Conservation (phyloP, 2,329 filamentous ascomycete species). For the Fusarium sp. region DNA sequence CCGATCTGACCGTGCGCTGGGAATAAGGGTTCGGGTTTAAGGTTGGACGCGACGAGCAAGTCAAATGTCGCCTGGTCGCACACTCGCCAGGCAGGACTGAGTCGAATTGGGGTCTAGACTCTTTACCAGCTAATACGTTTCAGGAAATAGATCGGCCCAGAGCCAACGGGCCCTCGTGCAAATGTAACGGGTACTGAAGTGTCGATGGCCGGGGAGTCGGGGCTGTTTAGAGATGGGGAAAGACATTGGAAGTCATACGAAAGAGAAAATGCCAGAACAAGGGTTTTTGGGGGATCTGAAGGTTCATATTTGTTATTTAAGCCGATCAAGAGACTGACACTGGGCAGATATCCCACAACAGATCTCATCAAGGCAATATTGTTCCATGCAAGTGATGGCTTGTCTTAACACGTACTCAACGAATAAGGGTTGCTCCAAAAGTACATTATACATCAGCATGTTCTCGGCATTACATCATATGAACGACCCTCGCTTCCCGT, state of each 20-base stretch:
- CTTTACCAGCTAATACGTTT: slow-evolving; percentile 20
- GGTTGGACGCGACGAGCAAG: slow-evolving; percentile 1
- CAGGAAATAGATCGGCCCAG: slow-evolving; percentile 33
- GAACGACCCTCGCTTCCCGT: slow-evolving; percentile 42
- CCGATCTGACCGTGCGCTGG: slow-evolving; percentile 30
- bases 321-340: no score
- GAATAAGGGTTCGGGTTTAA: slow-evolving; percentile 32
- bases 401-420: not conserved
- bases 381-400: not conserved
- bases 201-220: slow-evolving; percentile 12
- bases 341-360: not conserved
- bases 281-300: not conserved
- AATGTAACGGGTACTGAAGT: slow-evolving; percentile 29
- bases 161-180: slow-evolving; percentile 20
- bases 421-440: slow-evolving; percentile 7
- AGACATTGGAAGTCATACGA: not conserved
- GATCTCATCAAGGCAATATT: not conserved
- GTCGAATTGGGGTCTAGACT: slow-evolving; percentile 40
- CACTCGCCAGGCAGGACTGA: slow-evolving; percentile 15
- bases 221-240: slow-evolving; percentile 7
- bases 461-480: slow-evolving; percentile 50
- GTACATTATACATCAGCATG: slow-evolving; percentile 19
- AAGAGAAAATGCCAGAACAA: not conserved
- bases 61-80: slow-evolving; percentile 6
- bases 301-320: not conserved